Evolutionary conservation across 2,329 filamentous ascomycete genomes (phyloP), one percentile per base, ranked within the genome.

Genomic region (Fusarium coicis): DNA sequence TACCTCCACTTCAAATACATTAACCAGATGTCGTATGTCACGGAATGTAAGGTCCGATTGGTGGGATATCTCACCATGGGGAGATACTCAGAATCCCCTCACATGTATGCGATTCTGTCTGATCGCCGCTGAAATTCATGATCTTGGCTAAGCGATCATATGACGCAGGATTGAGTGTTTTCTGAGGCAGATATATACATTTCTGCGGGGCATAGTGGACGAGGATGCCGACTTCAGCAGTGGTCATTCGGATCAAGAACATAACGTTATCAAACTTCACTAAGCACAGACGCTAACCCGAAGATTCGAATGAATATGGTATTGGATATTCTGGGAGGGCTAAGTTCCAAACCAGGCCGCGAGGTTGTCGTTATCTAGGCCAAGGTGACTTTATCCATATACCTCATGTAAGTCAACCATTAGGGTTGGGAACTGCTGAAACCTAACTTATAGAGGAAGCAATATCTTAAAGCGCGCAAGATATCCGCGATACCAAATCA

Each of bases 11-110:
- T 16, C 26, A 23, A 23, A 16, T 18, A 34, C 21, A 26, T 68
- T 68, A 55, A 68, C 66, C 57, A 21, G 28, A 68, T 68, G 28
- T 23, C 64, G 64, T 68, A 68, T 68, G 42, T 55, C 42, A 43
- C 66, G 64, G 66, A 68, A 39, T 30, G 49, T 18, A 21, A 19
- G 15, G 40, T 55, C 66, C 66, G 56, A 68, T 68, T 68, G 66
- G 66, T 68, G 66, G 64, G 37, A 68, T 50, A 34, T 68, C 30
- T 50, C 28, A n/a, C 12, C 7, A 34, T 10, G 14, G 10, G 10
- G 28, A 40, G 21, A 42, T 40, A 14, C 5, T 36, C 12, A 10
- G 3, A 21, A 32, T 32, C 37, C 36, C 19, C 55, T 49, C 32
- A 26, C 19, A 6, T 23, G 15, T 9, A 28, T 19, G 5, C 23